These are phyloP conservation scores for Tolypocladium ovalisporum DNA, from an alignment of 2,329 filamentous ascomycete species.

Conservation along the genomic window DNA sequence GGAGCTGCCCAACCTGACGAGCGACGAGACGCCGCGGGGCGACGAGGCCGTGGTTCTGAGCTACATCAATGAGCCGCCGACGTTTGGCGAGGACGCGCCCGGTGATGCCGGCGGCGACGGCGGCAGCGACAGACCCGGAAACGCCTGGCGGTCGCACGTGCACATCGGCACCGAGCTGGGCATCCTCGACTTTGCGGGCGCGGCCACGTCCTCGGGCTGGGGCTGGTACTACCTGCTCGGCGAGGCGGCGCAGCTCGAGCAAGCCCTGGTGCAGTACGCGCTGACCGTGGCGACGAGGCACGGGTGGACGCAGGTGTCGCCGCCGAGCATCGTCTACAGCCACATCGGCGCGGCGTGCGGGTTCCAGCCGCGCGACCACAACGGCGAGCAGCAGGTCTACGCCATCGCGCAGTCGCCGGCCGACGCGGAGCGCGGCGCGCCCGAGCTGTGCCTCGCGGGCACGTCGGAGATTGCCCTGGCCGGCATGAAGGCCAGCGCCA, in stretches of 20 bases:
- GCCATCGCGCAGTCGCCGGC: slow-evolving; percentile 54
- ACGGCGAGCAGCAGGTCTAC: slow-evolving; percentile 91
- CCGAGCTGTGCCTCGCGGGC: slow-evolving; percentile 66
- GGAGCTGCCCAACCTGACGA: slow-evolving; percentile 79
- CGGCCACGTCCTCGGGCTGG: slow-evolving; percentile 80
- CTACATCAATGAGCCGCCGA: slow-evolving; percentile 67
- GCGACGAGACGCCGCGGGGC: slow-evolving; percentile 61
- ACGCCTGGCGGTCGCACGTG: slow-evolving; percentile 63
- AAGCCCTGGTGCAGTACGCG: slow-evolving; percentile 82
- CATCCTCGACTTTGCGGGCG: slow-evolving; percentile 79
- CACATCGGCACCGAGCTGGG: slow-evolving; percentile 78
- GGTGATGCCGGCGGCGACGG: slow-evolving; percentile 8
- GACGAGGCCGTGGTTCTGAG: slow-evolving; percentile 52
- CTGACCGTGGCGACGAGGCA: slow-evolving; percentile 59
- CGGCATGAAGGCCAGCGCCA: slow-evolving; percentile 71
- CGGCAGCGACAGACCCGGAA: neutral
- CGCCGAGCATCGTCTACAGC: slow-evolving; percentile 83
- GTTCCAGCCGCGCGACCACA: slow-evolving; percentile 83
- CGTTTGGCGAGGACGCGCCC: slow-evolving; percentile 17
- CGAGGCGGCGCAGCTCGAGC: slow-evolving; percentile 86
- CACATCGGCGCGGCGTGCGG: slow-evolving; percentile 87
- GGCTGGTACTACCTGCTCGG: slow-evolving; percentile 97
- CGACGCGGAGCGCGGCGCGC: slow-evolving; percentile 50
- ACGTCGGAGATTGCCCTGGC: slow-evolving; percentile 94
- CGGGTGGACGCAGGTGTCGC: slow-evolving; percentile 72